Evolutionary conservation across 1,284 basidiomycete genomes (phyloP).

Genomic region (Ceratobasidium theobromae): DNA sequence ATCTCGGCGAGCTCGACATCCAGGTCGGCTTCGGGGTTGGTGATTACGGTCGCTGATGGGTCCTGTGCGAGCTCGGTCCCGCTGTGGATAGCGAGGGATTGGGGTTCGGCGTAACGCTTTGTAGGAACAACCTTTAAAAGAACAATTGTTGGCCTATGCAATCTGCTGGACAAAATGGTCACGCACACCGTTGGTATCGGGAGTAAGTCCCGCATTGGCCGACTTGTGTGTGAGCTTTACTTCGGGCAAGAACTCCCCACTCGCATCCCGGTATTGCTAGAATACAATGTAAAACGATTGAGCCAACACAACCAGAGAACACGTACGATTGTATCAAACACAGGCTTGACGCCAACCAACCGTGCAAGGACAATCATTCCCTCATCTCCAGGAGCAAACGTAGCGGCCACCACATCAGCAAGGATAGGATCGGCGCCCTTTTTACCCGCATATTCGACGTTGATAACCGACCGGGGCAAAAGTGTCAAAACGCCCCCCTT

Average conservation of each 20-base stretch:
- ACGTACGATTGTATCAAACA: constrained; percentile 67
- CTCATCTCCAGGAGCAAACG: constrained; percentile 49
- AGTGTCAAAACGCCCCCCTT: constrained; percentile 47
- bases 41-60: constrained; percentile 55
- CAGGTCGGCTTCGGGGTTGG: constrained; percentile 62
- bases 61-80: constrained; percentile 65
- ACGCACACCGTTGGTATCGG: constrained; percentile 31
- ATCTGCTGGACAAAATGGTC: constrained; percentile 29
- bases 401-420: constrained; percentile 52
- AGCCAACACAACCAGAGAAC: constrained; percentile 2
- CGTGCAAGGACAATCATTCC: constrained; percentile 61
- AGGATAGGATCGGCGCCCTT: constrained; percentile 38
- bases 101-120: constrained; percentile 62
- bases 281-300: constrained; percentile 22
- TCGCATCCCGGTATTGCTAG: constrained; percentile 58
- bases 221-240: constrained; percentile 48
- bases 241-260: constrained; percentile 59
- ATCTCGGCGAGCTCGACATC: constrained; percentile 86
- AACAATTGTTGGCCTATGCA: neutral
- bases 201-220: constrained; percentile 31
- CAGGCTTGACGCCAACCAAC: constrained; percentile 62
- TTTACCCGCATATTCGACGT: constrained; percentile 46
- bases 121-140: constrained; percentile 49
- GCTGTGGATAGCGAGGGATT: constrained; percentile 59
- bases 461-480: constrained; percentile 54